Percentiles rank a stretch among this genome's conserved stretches.
Conservation (phyloP, 1,139 yeast species). For the Hyphopichia fennica region DNA sequence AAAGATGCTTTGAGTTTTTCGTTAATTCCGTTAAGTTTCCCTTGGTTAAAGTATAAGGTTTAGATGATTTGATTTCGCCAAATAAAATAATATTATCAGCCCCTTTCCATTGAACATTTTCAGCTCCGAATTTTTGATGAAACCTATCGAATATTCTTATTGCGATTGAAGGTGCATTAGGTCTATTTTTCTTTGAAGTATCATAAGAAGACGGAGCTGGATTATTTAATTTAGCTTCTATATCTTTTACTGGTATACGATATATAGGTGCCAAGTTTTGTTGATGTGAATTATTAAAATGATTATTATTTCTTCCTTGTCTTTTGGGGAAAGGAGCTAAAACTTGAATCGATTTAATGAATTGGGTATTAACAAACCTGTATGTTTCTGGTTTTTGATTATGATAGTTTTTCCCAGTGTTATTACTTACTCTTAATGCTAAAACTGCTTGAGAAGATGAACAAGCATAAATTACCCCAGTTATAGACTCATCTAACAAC, state of each 20-base stretch:
- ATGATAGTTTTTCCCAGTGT: constrained; percentile 13
- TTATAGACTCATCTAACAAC: constrained; percentile 53
- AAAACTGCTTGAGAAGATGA: constrained; percentile 30
- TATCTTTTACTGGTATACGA: constrained; percentile 15
- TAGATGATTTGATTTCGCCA: constrained; percentile 25
- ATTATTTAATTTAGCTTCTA: constrained; percentile 15
- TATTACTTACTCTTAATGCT: constrained; percentile 19
- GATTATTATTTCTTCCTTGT: constrained; percentile 4
- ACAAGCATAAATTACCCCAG: constrained; percentile 65
- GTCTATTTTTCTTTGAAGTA: neutral
- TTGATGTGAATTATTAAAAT: constrained; percentile 1
- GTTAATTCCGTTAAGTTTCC: constrained; percentile 21
- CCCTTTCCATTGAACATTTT: constrained; percentile 25
- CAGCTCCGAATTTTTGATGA: constrained; percentile 18
- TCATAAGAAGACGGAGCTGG: neutral
- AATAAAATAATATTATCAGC: constrained; percentile 22
- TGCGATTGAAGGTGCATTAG: constrained; percentile 10
- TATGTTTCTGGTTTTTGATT: constrained; percentile 31
- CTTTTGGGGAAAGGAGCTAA: constrained; percentile 25
- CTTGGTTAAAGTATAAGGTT: constrained; percentile 30
- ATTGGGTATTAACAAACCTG: constrained; percentile 57
- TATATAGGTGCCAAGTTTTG: neutral
- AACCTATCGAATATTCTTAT: constrained; percentile 20
- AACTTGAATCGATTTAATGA: constrained; percentile 55
- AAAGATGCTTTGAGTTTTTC: constrained; percentile 38